A percentile compares a stretch with the other conserved stretches of the same genome.
These are phyloP conservation scores for Alternaria rosae DNA, from an alignment of 2,329 filamentous ascomycete species.

Conservation along the genomic window DNA sequence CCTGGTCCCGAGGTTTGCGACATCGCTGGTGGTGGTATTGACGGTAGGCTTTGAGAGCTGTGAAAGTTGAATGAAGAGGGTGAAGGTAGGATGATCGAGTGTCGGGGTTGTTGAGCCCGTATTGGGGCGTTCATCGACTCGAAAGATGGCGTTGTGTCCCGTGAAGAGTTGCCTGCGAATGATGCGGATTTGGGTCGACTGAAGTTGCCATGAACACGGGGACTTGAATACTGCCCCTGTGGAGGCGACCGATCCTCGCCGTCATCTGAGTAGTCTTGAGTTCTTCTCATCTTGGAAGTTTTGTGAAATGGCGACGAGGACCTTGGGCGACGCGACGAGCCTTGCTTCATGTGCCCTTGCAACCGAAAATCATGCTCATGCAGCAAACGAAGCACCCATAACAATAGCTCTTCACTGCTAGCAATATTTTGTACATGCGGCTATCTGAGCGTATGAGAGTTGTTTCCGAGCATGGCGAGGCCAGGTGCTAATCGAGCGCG, in stretches of 20 bases:
- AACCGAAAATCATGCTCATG: conserved; percentile 32
- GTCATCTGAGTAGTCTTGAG: conserved; percentile 29
- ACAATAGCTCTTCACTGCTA: conserved; percentile 25
- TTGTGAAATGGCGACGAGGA: conserved; percentile 18
- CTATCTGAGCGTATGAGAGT: conserved; percentile 23
- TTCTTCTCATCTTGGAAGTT: conserved; percentile 33
- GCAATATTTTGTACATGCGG: conserved; percentile 14
- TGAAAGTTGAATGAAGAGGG: conserved; percentile 41
- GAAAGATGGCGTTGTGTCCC: conserved; percentile 54
- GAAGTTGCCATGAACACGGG: conserved; percentile 23
- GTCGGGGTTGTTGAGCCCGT: conserved; percentile 32
- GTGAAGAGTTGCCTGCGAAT: conserved; percentile 27
- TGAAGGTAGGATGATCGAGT: conserved; percentile 37
- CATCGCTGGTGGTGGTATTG: conserved; percentile 36
- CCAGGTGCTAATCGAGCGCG: not conserved
- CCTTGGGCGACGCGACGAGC: conserved; percentile 18
- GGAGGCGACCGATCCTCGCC: conserved; percentile 33
- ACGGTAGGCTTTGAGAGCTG: conserved; percentile 25
- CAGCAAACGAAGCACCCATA: conserved; percentile 34
- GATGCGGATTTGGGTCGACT: conserved; percentile 15
- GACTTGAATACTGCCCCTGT: conserved; percentile 19
- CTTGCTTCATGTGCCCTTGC: conserved; percentile 22
- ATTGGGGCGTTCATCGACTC: conserved; percentile 48
- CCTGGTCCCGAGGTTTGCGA: conserved; percentile 39
- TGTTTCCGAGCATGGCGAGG: not conserved